phyloP scores from a whole-genome alignment of 163 green algal species.

The Chloromonas sp. region DNA sequence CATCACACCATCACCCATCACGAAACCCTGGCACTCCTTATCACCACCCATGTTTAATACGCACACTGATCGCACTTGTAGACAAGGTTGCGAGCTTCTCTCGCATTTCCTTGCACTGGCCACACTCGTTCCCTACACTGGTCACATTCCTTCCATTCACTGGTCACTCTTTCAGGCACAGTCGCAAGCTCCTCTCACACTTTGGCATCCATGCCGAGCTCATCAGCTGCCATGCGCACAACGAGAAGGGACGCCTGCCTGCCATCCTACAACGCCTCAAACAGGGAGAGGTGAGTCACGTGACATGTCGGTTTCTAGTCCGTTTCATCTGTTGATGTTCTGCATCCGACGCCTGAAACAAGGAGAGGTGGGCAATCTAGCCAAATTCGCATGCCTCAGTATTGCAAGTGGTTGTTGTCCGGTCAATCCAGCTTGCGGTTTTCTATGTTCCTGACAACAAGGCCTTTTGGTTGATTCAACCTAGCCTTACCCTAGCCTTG shows the following conservation, averaged over 20 bases:
- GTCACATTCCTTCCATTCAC: no score
- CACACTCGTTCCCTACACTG: no score
- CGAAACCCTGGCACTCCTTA: no score
- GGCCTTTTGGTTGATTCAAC: neutral
- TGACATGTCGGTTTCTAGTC: no score
- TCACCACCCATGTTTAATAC: no score
- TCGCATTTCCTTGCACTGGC: no score
- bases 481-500: no score
- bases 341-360: neutral
- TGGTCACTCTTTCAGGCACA: constrained; percentile 31
- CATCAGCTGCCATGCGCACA: constrained; percentile 77
- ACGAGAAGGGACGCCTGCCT: constrained; percentile 52
- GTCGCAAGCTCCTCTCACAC: constrained; percentile 57
- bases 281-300: constrained; percentile 41
- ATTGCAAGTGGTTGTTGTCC: no score
- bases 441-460: neutral
- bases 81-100: no score
- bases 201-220: constrained; percentile 52
- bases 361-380: neutral
- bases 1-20: no score
- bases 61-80: no score
- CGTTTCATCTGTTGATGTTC: neutral
- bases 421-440: neutral
- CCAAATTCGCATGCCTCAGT: no score
- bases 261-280: constrained; percentile 51